Conservation (phyloP, 1,284 basidiomycete species). For the Malassezia brasiliensis region DNA sequence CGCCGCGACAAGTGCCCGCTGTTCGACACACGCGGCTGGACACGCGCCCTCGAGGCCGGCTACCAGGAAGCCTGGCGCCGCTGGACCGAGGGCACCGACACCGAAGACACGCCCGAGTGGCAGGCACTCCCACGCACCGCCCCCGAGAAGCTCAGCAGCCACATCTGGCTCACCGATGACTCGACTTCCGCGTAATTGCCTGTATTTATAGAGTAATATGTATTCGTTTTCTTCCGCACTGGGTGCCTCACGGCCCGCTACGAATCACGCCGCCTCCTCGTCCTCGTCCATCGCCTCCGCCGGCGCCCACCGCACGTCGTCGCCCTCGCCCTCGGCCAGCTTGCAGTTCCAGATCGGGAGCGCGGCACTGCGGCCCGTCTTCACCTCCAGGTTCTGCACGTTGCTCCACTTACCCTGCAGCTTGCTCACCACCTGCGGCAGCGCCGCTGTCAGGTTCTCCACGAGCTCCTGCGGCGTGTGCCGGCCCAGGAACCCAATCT, state of each 20-base stretch:
- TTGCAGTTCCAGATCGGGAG: constrained; percentile 79
- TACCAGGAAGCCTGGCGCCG: constrained; percentile 55
- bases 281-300: constrained; percentile 8
- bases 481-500: constrained; percentile 63
- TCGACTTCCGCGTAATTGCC: no score
- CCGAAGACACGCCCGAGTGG: constrained; percentile 50
- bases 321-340: constrained; percentile 51
- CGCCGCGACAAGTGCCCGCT: constrained; percentile 52
- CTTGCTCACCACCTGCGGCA: constrained; percentile 64
- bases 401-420: constrained; percentile 79
- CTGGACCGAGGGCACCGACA: constrained; percentile 56
- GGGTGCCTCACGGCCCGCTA: no score
- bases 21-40: constrained; percentile 58
- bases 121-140: constrained; percentile 10
- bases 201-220: neutral
- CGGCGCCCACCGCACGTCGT: constrained; percentile 10
- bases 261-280: neutral
- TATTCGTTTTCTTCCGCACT: neutral
- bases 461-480: constrained; percentile 66
- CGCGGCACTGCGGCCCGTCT: constrained; percentile 73
- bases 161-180: constrained; percentile 26
- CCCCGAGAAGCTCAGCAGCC: constrained; percentile 17
- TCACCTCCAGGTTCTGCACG: constrained; percentile 78
- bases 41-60: constrained; percentile 55
- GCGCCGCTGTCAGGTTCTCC: constrained; percentile 66